Base-by-base conservation (phyloP, 2,329 filamentous ascomycete species). In the Ascochyta pisi region DNA sequence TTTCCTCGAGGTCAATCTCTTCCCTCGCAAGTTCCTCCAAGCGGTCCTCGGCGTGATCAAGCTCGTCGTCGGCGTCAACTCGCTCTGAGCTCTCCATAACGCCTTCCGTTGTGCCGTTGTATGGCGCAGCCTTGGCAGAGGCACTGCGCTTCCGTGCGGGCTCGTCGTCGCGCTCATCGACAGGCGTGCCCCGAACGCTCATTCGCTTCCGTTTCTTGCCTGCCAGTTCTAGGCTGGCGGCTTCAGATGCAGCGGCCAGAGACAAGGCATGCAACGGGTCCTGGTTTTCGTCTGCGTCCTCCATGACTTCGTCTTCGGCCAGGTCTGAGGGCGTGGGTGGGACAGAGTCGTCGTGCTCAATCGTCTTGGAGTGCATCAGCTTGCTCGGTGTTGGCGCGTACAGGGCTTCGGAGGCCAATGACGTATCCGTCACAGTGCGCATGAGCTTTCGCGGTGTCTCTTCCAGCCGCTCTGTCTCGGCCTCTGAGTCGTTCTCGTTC, bases 391-490 rank as follows among this genome's bases (percentile, higher is more conserved):
- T 76, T 51, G 69, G 65, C 41, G 69, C 65, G 58, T 74, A 72
- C 37, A 66, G 22, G 22, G 62, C 62, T 45, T 76, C 74, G 9
- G 72, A 71, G 26, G 65, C 60, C 41, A 74, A 65, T 58, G 71
- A 73, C 50, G 68, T 70, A 58, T 73, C 69, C 13, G 69, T 70
- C 39, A 58, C 67, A 29, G 69, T 70, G 63, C 70, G 70, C 42
- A 61, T 82, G 69, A 83, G 78, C 68, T 82, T 90, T 60, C 86
- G 86, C 16, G 93, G 92, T n/a, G 92, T 96, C 70, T 90, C 88
- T 71, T 95, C 95, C 57, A 99, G 83, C 56, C 95, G 88, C 78
- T 97, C 93, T 1, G 94, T 98, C 78, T 97, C 94, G 31, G 94
- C 94, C 77, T 98, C 94, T 3, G 93, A 89, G 66, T 90, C 87